Evolutionary conservation across 1,139 yeast genomes (phyloP).

Genomic region (Suhomyces anneliseae): DNA sequence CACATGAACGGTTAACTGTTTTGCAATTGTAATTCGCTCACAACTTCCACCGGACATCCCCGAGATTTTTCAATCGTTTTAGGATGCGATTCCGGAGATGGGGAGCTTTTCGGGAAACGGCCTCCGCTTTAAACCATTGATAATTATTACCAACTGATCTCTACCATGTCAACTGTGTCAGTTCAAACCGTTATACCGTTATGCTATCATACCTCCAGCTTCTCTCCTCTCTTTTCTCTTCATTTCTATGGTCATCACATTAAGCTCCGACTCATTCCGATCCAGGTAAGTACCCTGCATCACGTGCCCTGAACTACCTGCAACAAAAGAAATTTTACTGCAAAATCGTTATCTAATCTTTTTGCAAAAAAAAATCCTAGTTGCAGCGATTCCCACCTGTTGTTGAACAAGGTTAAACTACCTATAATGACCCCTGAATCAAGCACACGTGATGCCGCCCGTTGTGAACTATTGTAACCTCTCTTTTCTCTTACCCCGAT

Average conservation of each 20-base stretch:
- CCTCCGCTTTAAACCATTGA: neutral
- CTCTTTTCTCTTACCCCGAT: neutral
- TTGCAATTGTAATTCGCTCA: neutral
- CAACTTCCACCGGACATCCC: constrained; percentile 1
- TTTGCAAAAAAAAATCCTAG: neutral
- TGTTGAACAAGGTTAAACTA: neutral
- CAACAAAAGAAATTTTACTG: constrained; percentile 6
- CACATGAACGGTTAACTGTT: neutral
- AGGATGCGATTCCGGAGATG: neutral
- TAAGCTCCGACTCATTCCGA: neutral
- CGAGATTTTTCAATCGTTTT: neutral
- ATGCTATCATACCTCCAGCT: no score
- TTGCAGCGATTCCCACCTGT: neutral
- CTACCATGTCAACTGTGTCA: no score
- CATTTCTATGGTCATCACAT: neutral
- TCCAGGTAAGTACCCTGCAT: neutral
- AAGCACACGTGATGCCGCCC: neutral
- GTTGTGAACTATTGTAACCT: neutral
- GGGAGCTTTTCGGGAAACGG: neutral
- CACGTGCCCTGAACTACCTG: constrained; percentile 5
- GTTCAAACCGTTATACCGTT: no score
- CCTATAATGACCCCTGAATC: neutral
- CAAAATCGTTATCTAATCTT: constrained; percentile 3
- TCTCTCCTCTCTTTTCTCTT: no score
- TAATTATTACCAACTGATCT: no score